These are phyloP conservation scores for Phytophthora aleatoria DNA, from an alignment of 352 stramenopile species.

Conservation along the genomic window DNA sequence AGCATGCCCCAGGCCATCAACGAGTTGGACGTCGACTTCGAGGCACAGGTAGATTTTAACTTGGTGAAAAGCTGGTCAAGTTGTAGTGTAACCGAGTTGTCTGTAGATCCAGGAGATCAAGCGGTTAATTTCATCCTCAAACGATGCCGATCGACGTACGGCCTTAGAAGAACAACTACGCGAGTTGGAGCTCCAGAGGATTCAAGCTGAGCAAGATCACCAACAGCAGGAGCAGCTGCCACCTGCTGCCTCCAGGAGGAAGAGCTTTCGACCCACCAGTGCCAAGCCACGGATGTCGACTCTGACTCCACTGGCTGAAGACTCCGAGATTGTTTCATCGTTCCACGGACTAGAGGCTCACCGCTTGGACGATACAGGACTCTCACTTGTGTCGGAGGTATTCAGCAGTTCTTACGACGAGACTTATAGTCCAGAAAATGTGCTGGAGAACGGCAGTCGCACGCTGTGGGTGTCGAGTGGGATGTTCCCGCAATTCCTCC, in stretches of 20 bases:
- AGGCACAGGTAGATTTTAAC: conserved; percentile 54
- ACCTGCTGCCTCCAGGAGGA: conserved; percentile 35
- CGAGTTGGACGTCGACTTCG: conserved; percentile 70
- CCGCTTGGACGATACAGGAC: conserved; percentile 37
- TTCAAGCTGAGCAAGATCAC: conserved; percentile 48
- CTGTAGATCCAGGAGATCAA: conserved; percentile 78
- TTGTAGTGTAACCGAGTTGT: conserved; percentile 8
- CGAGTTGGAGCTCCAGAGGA: conserved; percentile 62
- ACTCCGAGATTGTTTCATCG: conserved; percentile 60
- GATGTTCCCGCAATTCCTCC: conserved; percentile 77
- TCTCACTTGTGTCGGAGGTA: conserved; percentile 61
- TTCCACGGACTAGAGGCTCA: conserved; percentile 51
- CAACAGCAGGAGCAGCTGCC: conserved; percentile 15
- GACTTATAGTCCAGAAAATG: conserved; percentile 46
- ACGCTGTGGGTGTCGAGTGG: conserved; percentile 75
- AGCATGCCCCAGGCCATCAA: conserved; percentile 67
- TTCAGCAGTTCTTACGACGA: conserved; percentile 74
- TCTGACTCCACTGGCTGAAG: conserved; percentile 63
- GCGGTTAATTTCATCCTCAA: conserved; percentile 74
- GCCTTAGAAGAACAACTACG: conserved; percentile 72
- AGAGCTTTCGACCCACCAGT: conserved; percentile 72
- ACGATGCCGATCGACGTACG: conserved; percentile 56
- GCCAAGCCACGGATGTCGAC: conserved; percentile 62
- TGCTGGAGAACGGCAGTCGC: conserved; percentile 55
- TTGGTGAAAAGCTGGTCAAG: background rate